Conservation (phyloP, 345 rosid species). For the Pistacia atlantica region DNA sequence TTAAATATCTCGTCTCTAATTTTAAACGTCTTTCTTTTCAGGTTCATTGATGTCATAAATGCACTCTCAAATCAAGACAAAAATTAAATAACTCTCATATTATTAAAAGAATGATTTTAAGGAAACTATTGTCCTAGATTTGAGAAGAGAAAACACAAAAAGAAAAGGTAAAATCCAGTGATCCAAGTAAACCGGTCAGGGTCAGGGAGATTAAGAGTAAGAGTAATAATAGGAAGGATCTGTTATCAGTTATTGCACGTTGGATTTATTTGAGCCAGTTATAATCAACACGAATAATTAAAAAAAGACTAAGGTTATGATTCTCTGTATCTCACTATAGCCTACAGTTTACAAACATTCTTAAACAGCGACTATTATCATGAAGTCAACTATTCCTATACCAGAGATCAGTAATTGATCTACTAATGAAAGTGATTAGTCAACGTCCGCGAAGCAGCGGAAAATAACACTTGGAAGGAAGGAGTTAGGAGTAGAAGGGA, state of each 20-base stretch:
- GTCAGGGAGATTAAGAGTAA: background rate
- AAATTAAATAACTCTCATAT: no score
- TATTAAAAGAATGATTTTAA: no score
- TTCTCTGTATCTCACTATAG: background rate
- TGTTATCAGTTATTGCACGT: background rate
- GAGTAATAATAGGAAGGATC: conserved; percentile 6
- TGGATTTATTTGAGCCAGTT: background rate
- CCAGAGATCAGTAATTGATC: background rate
- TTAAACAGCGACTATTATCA: background rate
- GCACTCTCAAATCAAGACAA: no score
- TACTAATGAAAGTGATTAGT: background rate
- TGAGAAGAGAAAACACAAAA: background rate
- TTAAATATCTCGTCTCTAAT: no score
- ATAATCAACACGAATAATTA: no score
- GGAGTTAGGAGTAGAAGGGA: background rate
- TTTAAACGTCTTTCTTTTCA: no score
- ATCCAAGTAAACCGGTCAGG: background rate
- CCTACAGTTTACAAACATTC: no score
- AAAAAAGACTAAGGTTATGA: background rate
- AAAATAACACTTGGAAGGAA: background rate
- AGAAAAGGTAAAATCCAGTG: background rate
- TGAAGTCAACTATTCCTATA: background rate
- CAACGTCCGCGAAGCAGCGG: conserved; percentile 22
- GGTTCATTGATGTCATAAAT: no score
- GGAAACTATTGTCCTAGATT: background rate